These are phyloP conservation scores for Ilex aquifolium DNA, from an alignment of 257 asterid species.

Conservation along the genomic window DNA sequence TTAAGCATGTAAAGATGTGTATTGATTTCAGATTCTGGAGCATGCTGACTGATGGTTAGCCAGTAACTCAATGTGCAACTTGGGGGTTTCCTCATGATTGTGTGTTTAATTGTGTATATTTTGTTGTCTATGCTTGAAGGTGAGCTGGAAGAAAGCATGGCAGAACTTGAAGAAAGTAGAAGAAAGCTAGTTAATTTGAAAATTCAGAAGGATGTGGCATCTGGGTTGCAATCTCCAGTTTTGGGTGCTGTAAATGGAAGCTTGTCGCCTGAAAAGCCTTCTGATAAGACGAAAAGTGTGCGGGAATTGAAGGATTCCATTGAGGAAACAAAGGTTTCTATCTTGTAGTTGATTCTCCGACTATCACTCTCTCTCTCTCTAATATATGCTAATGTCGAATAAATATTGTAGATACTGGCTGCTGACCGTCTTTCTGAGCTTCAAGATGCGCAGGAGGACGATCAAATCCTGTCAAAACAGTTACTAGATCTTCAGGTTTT, in stretches of 20 bases:
- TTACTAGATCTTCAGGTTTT: constrained; percentile 88
- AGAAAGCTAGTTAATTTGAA: constrained; percentile 70
- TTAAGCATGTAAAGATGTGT: constrained; percentile 4
- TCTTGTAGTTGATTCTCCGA: constrained; percentile 13
- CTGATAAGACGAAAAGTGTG: constrained; percentile 60
- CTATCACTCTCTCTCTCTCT: constrained; percentile 10
- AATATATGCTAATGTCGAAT: constrained; percentile 16
- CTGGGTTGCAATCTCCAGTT: constrained; percentile 60
- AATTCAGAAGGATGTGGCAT: constrained; percentile 79
- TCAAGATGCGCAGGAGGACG: constrained; percentile 82
- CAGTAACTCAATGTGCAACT: not conserved
- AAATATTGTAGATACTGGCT: constrained; percentile 57
- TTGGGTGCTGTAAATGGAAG: constrained; percentile 62
- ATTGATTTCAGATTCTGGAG: constrained; percentile 13
- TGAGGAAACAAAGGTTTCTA: constrained; percentile 71
- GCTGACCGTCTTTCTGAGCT: constrained; percentile 90
- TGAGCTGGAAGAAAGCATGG: constrained; percentile 85
- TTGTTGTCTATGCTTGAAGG: constrained; percentile 37
- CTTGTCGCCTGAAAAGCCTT: constrained; percentile 69
- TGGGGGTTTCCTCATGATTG: not conserved
- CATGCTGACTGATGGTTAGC: constrained; percentile 8
- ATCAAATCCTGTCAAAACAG: constrained; percentile 67
- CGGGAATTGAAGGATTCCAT: constrained; percentile 69
- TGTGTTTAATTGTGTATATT: constrained; percentile 10
- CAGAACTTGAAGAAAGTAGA: constrained; percentile 91